Percentiles rank a stretch among this genome's conserved stretches.
Conservation (phyloP, 805 yeast species). For the Wickerhamomyces kurtzmanii region DNA sequence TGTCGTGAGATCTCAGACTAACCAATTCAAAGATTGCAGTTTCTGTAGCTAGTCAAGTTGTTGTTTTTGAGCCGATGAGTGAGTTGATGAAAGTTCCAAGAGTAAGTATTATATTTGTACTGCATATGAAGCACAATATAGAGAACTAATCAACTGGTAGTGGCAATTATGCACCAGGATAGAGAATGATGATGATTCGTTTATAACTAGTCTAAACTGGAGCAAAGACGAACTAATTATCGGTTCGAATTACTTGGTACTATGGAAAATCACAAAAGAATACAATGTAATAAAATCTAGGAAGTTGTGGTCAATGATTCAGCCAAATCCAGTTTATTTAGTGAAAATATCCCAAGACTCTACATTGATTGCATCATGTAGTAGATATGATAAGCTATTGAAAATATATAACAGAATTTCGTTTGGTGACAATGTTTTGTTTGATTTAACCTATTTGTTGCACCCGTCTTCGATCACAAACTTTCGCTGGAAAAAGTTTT, state of each 20-base stretch:
- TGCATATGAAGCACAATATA: slow-evolving; percentile 2
- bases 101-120: slow-evolving; percentile 7
- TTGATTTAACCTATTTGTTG: slow-evolving; percentile 60
- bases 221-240: slow-evolving; percentile 48
- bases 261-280: slow-evolving; percentile 41
- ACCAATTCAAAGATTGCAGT: slow-evolving; percentile 34
- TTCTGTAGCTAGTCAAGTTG: slow-evolving; percentile 31
- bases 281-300: slow-evolving; percentile 28
- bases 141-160: slow-evolving; percentile 17
- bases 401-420: slow-evolving; percentile 74
- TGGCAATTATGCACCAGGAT: slow-evolving; percentile 32
- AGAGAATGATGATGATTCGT: slow-evolving; percentile 19
- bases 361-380: slow-evolving; percentile 52
- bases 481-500: slow-evolving; percentile 45
- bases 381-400: slow-evolving; percentile 53
- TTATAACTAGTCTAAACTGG: slow-evolving; percentile 41
- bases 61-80: slow-evolving; percentile 47
- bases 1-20: slow-evolving; percentile 8
- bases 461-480: slow-evolving; percentile 51
- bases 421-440: slow-evolving; percentile 52
- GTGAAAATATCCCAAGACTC: slow-evolving; percentile 61
- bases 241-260: slow-evolving; percentile 45
- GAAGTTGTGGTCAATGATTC: slow-evolving; percentile 29
- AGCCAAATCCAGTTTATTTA: slow-evolving; percentile 51
- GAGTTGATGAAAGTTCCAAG: slow-evolving; percentile 27